Conservation (phyloP, 1,284 basidiomycete genomes). For the Xerocomus minutiporus region DNA sequence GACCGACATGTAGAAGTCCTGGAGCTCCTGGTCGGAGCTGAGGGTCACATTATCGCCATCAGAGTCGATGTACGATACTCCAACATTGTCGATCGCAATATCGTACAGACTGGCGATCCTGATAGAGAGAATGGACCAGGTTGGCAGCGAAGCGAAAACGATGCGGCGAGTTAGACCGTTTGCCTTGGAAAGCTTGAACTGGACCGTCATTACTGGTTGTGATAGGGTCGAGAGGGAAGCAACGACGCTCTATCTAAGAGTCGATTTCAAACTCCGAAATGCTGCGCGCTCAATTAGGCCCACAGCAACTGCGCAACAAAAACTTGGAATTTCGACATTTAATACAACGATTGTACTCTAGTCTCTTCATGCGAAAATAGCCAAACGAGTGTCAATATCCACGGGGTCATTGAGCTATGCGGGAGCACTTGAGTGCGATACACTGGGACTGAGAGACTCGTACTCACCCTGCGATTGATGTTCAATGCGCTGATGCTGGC, state of each 20-base stretch:
- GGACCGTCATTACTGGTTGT: conserved; percentile 37
- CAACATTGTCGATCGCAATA: conserved; percentile 54
- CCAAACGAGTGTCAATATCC: conserved; percentile 58
- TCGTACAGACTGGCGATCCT: conserved; percentile 53
- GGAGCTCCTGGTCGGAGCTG: conserved; percentile 65
- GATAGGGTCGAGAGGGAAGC: neutral
- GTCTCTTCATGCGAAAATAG: conserved; percentile 57
- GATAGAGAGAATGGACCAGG: conserved; percentile 53
- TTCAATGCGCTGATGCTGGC: conserved; percentile 60
- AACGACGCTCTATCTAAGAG: conserved; percentile 11
- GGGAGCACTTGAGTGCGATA: conserved; percentile 5
- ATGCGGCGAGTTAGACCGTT: conserved; percentile 55
- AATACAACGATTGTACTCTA: neutral
- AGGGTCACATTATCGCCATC: conserved; percentile 72
- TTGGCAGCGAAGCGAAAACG: conserved; percentile 46
- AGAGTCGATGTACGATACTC: conserved; percentile 62
- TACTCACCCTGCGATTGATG: conserved; percentile 53
- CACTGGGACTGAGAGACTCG: neutral
- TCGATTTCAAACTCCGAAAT: conserved; percentile 43
- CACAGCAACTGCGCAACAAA: neutral
- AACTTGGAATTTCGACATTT: neutral
- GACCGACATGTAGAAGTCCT: conserved; percentile 27
- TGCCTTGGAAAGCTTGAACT: conserved; percentile 54
- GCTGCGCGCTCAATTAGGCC: conserved; percentile 21
- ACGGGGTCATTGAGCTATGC: conserved; percentile 65